Evolutionary conservation across 2,329 filamentous ascomycete genomes (phyloP).

Genomic region (Rutstroemia sp.): DNA sequence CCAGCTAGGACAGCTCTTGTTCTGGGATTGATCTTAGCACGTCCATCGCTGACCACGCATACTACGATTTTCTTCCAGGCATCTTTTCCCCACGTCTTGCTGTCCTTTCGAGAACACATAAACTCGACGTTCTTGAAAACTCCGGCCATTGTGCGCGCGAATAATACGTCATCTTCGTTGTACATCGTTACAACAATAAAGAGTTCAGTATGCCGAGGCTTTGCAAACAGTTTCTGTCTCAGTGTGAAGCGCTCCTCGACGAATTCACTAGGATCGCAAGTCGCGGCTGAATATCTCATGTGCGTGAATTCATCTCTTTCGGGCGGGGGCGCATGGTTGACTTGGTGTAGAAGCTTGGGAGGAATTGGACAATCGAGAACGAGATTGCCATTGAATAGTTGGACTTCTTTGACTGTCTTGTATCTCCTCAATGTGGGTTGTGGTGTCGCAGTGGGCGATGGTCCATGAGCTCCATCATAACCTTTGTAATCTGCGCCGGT

Average conservation of each 20-base stretch:
- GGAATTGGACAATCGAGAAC: slow-evolving; percentile 99
- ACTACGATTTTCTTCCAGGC: slow-evolving; percentile 99
- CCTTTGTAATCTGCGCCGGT: slow-evolving; percentile 35
- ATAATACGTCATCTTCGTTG: slow-evolving; percentile 95
- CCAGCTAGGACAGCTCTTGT: slow-evolving; percentile 91
- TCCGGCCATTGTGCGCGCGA: slow-evolving; percentile 96
- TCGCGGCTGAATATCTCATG: slow-evolving; percentile 98
- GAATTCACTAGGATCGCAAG: slow-evolving; percentile 93
- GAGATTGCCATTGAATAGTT: slow-evolving; percentile 93
- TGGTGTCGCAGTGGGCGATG: slow-evolving; percentile 42
- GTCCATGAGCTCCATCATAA: slow-evolving; percentile 33
- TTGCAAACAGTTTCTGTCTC: slow-evolving; percentile 80
- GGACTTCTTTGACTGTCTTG: slow-evolving; percentile 98
- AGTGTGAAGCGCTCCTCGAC: slow-evolving; percentile 83
- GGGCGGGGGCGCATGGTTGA: slow-evolving; percentile 88
- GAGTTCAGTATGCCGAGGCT: slow-evolving; percentile 81
- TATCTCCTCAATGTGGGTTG: slow-evolving; percentile 68
- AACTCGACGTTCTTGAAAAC: slow-evolving; percentile 98
- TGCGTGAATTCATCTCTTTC: slow-evolving; percentile 96
- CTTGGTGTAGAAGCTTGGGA: slow-evolving; percentile 88
- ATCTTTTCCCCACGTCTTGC: slow-evolving; percentile 90
- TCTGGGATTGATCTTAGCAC: slow-evolving; percentile 85
- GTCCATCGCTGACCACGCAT: slow-evolving; percentile 89
- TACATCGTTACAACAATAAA: slow-evolving; percentile 99
- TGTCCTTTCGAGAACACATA: slow-evolving; percentile 88